Conservation (phyloP, 2,329 filamentous ascomycete genomes). For the Microdochium bolleyi region DNA sequence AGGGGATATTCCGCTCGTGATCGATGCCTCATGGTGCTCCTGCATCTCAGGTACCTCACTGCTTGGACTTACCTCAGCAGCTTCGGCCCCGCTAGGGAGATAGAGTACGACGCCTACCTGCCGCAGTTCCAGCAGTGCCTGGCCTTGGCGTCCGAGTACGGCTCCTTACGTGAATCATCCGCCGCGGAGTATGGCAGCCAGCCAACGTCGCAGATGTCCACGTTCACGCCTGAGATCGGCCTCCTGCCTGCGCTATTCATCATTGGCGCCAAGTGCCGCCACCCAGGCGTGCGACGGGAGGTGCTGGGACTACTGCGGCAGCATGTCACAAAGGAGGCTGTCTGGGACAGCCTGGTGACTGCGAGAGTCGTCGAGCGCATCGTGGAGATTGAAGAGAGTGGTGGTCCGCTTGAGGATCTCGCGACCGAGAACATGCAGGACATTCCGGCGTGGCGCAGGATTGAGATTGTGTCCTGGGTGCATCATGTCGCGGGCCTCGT, state of each 20-base stretch:
- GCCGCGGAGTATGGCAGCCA: no score
- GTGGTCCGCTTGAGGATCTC: no score
- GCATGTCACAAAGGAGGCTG: slow-evolving; percentile 19
- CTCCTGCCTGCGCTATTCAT: slow-evolving; percentile 24
- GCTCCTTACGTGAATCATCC: no score
- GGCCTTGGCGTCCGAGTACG: slow-evolving; percentile 6
- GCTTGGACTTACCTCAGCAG: slow-evolving; percentile 15
- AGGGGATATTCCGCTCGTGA: no score
- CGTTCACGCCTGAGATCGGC: slow-evolving; percentile 24
- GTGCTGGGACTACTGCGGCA: slow-evolving; percentile 15
- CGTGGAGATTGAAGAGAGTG: slow-evolving; percentile 25
- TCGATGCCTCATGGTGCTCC: slow-evolving; percentile 13
- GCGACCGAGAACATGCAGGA: background rate
- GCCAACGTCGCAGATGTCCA: slow-evolving; percentile 8
- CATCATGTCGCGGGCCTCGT: no score
- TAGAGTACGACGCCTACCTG: slow-evolving; percentile 19
- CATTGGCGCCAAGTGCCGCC: slow-evolving; percentile 25
- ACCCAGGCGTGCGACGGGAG: slow-evolving; percentile 21
- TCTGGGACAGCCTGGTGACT: slow-evolving; percentile 22
- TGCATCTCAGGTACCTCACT: slow-evolving; percentile 22
- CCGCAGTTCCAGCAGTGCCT: slow-evolving; percentile 19
- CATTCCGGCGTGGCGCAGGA: no score
- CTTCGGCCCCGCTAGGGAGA: slow-evolving; percentile 15
- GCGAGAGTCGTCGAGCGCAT: slow-evolving; percentile 21
- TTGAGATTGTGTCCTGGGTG: no score